Evolutionary conservation across 2,329 filamentous ascomycete genomes (phyloP).

Genomic region (Fusarium sublunatum): DNA sequence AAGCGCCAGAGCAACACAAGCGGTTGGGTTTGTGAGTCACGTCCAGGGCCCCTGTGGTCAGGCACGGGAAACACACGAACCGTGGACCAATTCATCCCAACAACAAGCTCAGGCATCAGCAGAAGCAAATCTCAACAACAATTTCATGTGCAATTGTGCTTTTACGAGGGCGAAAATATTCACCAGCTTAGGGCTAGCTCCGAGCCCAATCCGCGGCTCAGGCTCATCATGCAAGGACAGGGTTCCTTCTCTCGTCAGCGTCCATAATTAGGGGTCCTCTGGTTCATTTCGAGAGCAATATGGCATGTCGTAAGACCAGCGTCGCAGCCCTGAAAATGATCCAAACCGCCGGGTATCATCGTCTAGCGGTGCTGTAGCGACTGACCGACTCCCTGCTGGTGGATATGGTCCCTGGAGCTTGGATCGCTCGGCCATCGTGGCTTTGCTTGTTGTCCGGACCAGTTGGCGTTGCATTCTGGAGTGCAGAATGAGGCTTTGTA

Average conservation of each 20-base stretch:
- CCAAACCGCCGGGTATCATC: slow-evolving; percentile 39
- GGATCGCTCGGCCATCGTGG: slow-evolving; percentile 27
- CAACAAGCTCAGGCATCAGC: slow-evolving; percentile 15
- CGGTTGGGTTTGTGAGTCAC: slow-evolving; percentile 17
- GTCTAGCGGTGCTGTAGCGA: slow-evolving; percentile 9
- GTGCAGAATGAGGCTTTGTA: slow-evolving; percentile 29
- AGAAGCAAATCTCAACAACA: background rate
- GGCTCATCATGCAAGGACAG: slow-evolving; percentile 41
- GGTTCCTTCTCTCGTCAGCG: slow-evolving; percentile 26
- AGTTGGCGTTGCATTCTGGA: slow-evolving; percentile 12
- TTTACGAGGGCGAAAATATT: background rate
- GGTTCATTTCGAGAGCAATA: slow-evolving; percentile 7
- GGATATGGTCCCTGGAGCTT: slow-evolving; percentile 16
- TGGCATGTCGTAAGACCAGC: slow-evolving; percentile 29
- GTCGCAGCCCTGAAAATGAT: slow-evolving; percentile 28
- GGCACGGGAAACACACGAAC: slow-evolving; percentile 10
- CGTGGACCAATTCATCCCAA: slow-evolving; percentile 11
- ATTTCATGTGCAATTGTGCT: background rate
- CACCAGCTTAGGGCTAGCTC: slow-evolving; percentile 5
- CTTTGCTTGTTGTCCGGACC: slow-evolving; percentile 13
- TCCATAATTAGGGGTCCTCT: slow-evolving; percentile 30
- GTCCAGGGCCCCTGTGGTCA: slow-evolving; percentile 8
- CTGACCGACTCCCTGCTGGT: slow-evolving; percentile 13
- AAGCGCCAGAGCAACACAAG: background rate
- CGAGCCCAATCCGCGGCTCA: slow-evolving; percentile 43